Percentiles rank a stretch among this genome's conserved stretches.
Evolutionary conservation across 2,329 filamentous ascomycete genomes (phyloP).

Genomic region (Macrophomina pseudophaseolina): DNA sequence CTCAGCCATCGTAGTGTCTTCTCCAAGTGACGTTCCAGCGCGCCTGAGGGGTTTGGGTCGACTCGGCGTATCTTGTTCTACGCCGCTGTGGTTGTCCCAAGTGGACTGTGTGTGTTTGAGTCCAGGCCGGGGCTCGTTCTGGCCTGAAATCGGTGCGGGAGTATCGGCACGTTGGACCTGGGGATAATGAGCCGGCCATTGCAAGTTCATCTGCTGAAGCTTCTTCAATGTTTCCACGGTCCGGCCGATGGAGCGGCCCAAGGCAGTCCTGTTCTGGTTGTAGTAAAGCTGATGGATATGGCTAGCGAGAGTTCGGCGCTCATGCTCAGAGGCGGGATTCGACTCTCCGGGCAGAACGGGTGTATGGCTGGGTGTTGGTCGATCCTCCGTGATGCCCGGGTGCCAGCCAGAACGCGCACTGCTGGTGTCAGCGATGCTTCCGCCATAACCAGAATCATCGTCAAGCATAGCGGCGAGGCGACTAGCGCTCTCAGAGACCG

Average conservation of each 20-base stretch:
- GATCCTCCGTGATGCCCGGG: conserved; percentile 61
- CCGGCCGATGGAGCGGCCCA: conserved; percentile 85
- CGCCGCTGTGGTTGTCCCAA: conserved; percentile 54
- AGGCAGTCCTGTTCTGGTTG: conserved; percentile 85
- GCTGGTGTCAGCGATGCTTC: conserved; percentile 71
- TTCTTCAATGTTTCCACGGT: conserved; percentile 83
- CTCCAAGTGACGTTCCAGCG: conserved; percentile 73
- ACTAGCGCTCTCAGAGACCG: conserved; percentile 79
- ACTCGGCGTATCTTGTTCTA: conserved; percentile 42
- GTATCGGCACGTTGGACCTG: conserved; percentile 67
- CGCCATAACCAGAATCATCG: conserved; percentile 89
- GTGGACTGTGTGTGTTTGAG: conserved; percentile 69
- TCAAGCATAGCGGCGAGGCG: conserved; percentile 82
- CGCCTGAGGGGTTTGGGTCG: conserved; percentile 65
- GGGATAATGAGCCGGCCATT: conserved; percentile 95
- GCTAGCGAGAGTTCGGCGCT: conserved; percentile 72
- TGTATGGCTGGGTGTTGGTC: conserved; percentile 62
- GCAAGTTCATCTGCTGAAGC: conserved; percentile 85
- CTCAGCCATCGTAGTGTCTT: conserved; percentile 64
- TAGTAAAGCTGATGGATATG: conserved; percentile 94
- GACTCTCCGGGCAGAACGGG: conserved; percentile 55
- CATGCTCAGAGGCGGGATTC: conserved; percentile 60
- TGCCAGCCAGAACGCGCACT: conserved; percentile 60
- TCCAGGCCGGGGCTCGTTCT: conserved; percentile 60
- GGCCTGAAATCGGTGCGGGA: conserved; percentile 38